A percentile compares a stretch with the other conserved stretches of the same genome.
Conservation (phyloP, 768 basidiomycete species). For the Pleurotus citrinopileatus region DNA sequence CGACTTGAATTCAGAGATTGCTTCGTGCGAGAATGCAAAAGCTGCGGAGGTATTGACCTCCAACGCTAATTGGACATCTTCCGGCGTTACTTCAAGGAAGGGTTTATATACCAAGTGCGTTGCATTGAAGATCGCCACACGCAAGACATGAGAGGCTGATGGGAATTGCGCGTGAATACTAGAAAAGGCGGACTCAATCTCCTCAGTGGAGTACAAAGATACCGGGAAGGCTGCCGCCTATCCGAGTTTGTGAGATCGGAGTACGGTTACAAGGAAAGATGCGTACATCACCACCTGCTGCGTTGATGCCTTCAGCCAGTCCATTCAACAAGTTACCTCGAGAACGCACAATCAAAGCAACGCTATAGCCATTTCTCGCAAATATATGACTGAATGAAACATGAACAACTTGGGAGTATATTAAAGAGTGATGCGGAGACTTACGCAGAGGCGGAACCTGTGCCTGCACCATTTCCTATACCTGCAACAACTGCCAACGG, state of each 20-base stretch:
- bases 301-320: conserved; percentile 56
- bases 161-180: conserved; percentile 44
- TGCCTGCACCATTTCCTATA: conserved; percentile 45
- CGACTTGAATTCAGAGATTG: conserved; percentile 56
- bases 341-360: conserved; percentile 69
- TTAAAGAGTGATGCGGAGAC: conserved; percentile 19
- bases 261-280: conserved; percentile 52
- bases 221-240: conserved; percentile 60
- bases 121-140: conserved; percentile 64
- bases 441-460: conserved; percentile 59
- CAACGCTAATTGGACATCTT: conserved; percentile 49
- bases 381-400: conserved; percentile 56
- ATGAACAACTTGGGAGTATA: conserved; percentile 24
- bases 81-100: conserved; percentile 61
- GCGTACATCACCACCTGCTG: conserved; percentile 55
- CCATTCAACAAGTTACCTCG: conserved; percentile 43
- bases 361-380: conserved; percentile 58
- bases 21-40: conserved; percentile 64
- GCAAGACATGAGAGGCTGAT: conserved; percentile 42
- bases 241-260: no score
- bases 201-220: conserved; percentile 42
- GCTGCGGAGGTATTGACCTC: conserved; percentile 55
- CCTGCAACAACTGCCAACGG: conserved; percentile 27
- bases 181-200: conserved; percentile 48
- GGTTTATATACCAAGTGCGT: conserved; percentile 58